Conservation (phyloP, 352 stramenopile genomes). For the Phytophthora citricola region DNA sequence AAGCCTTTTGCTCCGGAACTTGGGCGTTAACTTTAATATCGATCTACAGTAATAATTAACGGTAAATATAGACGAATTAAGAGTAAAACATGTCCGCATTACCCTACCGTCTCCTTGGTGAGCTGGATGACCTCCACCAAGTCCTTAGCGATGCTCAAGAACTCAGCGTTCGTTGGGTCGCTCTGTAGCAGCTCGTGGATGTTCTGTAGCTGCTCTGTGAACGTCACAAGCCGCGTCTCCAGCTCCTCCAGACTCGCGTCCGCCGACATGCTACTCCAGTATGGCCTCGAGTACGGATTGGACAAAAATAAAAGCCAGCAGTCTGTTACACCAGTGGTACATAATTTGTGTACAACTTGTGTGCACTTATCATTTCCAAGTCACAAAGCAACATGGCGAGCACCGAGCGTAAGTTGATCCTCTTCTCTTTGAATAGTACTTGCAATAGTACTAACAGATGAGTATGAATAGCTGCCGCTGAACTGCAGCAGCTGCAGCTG, state of each 20-base stretch:
- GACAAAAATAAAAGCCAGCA: neutral
- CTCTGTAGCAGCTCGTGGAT: conserved; percentile 81
- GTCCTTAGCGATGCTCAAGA: conserved; percentile 77
- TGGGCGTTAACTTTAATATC: conserved; percentile 40
- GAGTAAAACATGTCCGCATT: neutral
- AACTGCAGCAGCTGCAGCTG: conserved; percentile 26
- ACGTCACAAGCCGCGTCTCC: conserved; percentile 78
- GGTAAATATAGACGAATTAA: conserved; percentile 17
- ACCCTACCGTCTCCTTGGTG: conserved; percentile 77
- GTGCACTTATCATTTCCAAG: too few species aligned
- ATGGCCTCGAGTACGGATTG: neutral
- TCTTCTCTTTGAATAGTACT: neutral
- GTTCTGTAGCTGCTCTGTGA: conserved; percentile 82
- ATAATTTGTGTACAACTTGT: too few species aligned
- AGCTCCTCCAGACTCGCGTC: conserved; percentile 73
- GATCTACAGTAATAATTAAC: conserved; percentile 29
- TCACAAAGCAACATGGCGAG: neutral
- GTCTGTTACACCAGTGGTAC: too few species aligned
- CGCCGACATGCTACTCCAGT: conserved; percentile 22
- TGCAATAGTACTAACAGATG: neutral
- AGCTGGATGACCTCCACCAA: conserved; percentile 88
- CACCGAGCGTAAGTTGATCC: neutral
- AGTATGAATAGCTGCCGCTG: conserved; percentile 2
- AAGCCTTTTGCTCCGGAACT: neutral
- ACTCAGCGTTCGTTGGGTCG: conserved; percentile 77